phyloP scores from a whole-genome alignment of 345 rosid species.

The Brassica rapa region DNA sequence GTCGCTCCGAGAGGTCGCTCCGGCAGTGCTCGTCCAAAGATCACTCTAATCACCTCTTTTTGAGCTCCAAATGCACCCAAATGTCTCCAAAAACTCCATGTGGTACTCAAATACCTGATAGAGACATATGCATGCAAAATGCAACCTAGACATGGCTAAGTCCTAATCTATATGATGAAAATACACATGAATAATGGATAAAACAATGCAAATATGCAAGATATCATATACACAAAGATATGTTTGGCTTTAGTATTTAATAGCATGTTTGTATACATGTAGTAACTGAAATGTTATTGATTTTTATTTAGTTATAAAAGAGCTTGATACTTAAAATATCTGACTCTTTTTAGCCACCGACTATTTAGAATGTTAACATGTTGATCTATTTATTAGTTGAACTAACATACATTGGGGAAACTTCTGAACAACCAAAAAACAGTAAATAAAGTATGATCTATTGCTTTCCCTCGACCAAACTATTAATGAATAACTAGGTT shows the following conservation, averaged over 20 bases:
- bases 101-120: no score
- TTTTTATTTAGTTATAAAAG: neutral
- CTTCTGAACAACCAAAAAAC: constrained; percentile 9
- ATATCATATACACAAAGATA: neutral
- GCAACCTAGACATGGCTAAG: no score
- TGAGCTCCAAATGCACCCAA: no score
- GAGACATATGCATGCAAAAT: no score
- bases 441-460: constrained; percentile 3
- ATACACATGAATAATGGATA: no score
- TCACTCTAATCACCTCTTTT: no score
- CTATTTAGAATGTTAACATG: neutral
- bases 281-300: neutral
- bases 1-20: no score
- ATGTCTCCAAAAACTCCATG: no score
- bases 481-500: neutral
- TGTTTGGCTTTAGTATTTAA: no score
- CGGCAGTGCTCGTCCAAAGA: no score
- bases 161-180: no score
- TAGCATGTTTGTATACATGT: neutral
- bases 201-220: no score
- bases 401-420: constrained; percentile 16
- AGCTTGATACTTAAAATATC: neutral
- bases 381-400: constrained; percentile 28
- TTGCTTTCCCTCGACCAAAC: constrained; percentile 29
- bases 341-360: neutral